Percentiles rank a stretch among this genome's conserved stretches.
These are phyloP conservation scores for Paraphysoderma sedebokerense DNA, from an alignment of 371 early-diverging fungal genomes.

Conservation along the genomic window DNA sequence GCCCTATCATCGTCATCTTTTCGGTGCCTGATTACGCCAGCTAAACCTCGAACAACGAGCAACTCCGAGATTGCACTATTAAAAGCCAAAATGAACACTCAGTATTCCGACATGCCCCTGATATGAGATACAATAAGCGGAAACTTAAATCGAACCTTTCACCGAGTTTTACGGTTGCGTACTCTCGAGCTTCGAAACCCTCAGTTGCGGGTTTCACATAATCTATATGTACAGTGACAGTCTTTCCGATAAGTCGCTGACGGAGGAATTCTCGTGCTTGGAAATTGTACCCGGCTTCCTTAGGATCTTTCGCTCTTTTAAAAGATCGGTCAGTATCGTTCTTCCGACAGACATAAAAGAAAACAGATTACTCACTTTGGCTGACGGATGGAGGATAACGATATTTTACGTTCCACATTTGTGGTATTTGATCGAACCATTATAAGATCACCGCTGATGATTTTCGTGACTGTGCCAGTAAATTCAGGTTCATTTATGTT, in stretches of 20 bases:
- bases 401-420: slow-evolving; percentile 53
- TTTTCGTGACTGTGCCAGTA: slow-evolving; percentile 46
- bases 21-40: slow-evolving; percentile 63
- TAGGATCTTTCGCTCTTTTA: slow-evolving; percentile 52
- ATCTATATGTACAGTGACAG: slow-evolving; percentile 52
- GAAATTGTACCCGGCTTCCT: slow-evolving; percentile 63
- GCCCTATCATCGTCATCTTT: slow-evolving; percentile 78
- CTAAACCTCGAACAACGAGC: slow-evolving; percentile 63
- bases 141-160: too few species aligned
- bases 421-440: slow-evolving; percentile 33
- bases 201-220: slow-evolving; percentile 77
- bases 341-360: neutral
- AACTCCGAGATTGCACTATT: slow-evolving; percentile 53
- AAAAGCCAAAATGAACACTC: too few species aligned
- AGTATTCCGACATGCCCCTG: too few species aligned
- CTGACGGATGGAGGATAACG: slow-evolving; percentile 63
- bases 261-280: slow-evolving; percentile 80
- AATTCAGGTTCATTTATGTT: slow-evolving; percentile 28
- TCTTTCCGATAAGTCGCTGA: slow-evolving; percentile 67
- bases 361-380: slow-evolving; percentile 23
- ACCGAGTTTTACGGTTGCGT: slow-evolving; percentile 58
- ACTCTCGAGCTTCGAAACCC: slow-evolving; percentile 69
- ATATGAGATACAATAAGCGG: too few species aligned
- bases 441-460: slow-evolving; percentile 68
- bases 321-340: slow-evolving; percentile 28